A percentile compares a stretch with the other conserved stretches of the same genome.
These are phyloP conservation scores for Phytophthora sp. DNA, from an alignment of 352 stramenopile genomes.

Conservation along the genomic window DNA sequence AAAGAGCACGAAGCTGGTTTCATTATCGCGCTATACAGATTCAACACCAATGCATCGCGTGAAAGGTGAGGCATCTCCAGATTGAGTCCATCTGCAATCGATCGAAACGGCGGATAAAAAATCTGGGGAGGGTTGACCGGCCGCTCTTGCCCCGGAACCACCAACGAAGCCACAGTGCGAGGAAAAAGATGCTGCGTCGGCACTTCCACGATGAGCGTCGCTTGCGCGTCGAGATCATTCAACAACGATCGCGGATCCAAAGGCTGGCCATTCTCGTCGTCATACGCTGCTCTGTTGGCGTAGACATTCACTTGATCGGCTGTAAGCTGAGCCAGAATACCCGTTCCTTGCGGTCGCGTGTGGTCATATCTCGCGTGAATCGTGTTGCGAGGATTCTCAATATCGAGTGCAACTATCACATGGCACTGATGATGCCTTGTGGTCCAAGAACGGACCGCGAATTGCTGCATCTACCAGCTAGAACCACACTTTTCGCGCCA, in stretches of 20 bases:
- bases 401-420: slow-evolving; percentile 1
- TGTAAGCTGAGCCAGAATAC: no score
- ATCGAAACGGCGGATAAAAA: background rate
- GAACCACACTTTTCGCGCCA: slow-evolving; percentile 9
- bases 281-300: slow-evolving; percentile 9
- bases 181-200: background rate
- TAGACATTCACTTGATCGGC: no score
- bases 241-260: slow-evolving; percentile 8
- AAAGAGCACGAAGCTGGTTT: slow-evolving; percentile 10
- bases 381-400: slow-evolving; percentile 2
- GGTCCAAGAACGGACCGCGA: background rate
- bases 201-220: no score
- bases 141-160: background rate
- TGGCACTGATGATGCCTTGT: slow-evolving; percentile 8
- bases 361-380: no score
- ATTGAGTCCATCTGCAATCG: slow-evolving; percentile 12
- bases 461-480: slow-evolving; percentile 6
- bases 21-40: background rate
- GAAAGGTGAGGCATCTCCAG: slow-evolving; percentile 12
- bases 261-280: slow-evolving; percentile 7
- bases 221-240: slow-evolving; percentile 8
- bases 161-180: background rate
- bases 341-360: no score
- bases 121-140: background rate
- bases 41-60: slow-evolving; percentile 13